phyloP scores from a whole-genome alignment of 225 moss, liverwort and hornwort genomes.

The Pleurozium schreberi region DNA sequence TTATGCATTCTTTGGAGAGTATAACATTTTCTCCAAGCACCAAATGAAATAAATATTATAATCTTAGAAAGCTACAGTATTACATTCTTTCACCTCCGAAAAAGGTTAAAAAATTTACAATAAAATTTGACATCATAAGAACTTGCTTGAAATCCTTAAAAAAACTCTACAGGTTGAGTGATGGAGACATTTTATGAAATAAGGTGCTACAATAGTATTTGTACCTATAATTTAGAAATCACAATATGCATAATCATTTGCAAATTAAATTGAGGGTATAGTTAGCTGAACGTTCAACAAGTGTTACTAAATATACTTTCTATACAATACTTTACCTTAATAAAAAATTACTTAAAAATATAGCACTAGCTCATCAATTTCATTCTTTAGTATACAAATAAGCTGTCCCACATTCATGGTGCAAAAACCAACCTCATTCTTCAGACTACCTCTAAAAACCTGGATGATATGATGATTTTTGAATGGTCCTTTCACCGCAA shows the following conservation, averaged over 20 bases:
- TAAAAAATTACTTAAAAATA: not conserved
- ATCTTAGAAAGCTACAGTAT: not conserved
- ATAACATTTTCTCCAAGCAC: not conserved
- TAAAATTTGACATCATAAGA: not conserved
- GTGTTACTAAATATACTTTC: no score
- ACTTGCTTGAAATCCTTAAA: not conserved
- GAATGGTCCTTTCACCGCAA: not conserved
- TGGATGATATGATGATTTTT: not conserved
- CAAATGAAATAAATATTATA: not conserved
- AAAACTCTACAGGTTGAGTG: fast-evolving
- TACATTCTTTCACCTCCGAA: not conserved
- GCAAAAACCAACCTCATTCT: not conserved
- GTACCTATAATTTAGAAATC: not conserved
- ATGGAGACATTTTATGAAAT: not conserved
- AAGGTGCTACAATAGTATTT: not conserved
- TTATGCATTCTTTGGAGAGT: fast-evolving
- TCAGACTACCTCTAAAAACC: not conserved
- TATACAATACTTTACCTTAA: no score
- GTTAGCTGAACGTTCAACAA: not conserved
- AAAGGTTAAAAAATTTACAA: not conserved
- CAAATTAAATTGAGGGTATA: not conserved
- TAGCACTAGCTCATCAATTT: no score
- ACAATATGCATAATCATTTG: not conserved
- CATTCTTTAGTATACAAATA: no score
- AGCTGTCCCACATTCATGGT: not conserved